A percentile compares a stretch with the other conserved stretches of the same genome.
Evolutionary conservation across 805 yeast species (phyloP).

Genomic region (Candida patagonica): DNA sequence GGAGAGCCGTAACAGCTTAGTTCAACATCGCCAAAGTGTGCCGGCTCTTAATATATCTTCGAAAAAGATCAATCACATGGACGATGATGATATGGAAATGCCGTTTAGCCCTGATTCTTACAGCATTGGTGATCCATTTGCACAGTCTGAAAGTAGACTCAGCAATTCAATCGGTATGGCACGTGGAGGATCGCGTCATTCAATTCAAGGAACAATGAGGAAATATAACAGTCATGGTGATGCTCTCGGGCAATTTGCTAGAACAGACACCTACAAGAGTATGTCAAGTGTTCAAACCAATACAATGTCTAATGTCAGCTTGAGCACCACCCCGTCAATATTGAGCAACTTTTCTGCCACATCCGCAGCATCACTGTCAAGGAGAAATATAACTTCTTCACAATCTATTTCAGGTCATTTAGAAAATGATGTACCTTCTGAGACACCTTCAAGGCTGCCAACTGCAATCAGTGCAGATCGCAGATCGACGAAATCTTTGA

Average conservation of each 20-base stretch:
- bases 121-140: too few relatives aligned
- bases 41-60: background rate
- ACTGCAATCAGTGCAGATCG: constrained; percentile 8
- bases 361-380: constrained; percentile 74
- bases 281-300: constrained; percentile 14
- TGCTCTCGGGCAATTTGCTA: too few relatives aligned
- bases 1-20: background rate
- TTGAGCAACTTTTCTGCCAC: constrained; percentile 74
- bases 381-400: too few relatives aligned
- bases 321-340: constrained; percentile 27
- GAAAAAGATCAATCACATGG: background rate
- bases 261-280: constrained; percentile 14
- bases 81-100: constrained; percentile 8
- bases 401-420: too few relatives aligned
- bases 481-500: constrained; percentile 14
- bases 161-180: too few relatives aligned
- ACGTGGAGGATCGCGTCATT: too few relatives aligned
- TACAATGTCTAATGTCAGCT: constrained; percentile 12
- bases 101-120: constrained; percentile 17
- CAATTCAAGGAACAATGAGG: too few relatives aligned
- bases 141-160: too few relatives aligned
- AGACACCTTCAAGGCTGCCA: constrained; percentile 18
- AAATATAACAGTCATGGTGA: too few relatives aligned
- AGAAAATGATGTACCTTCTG: too few relatives aligned
- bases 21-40: background rate